Base-by-base conservation (phyloP, 108 stramenopile genomes). In the Cyclostephanos tholiformis region DNA sequence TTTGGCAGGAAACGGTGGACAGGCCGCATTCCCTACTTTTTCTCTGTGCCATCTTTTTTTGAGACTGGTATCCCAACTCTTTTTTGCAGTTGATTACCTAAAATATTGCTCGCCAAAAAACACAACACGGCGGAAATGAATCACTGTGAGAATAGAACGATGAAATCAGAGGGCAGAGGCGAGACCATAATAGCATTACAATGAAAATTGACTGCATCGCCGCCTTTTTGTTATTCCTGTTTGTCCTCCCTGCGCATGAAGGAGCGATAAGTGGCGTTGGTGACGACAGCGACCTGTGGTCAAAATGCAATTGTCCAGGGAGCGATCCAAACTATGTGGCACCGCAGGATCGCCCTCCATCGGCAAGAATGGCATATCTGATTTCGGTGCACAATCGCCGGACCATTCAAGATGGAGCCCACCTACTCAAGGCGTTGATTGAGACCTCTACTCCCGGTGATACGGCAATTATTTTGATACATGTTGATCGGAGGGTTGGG, bases 361-460 rank as follows among this genome's bases (percentile, higher is more conserved):
- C 72, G 12, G 87, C 87, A 23, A 64, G 80, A 35, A 87, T 96
- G 55, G 90, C 90, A 22, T 96, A 92, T 70, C 72, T 96, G 36
- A 79, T 96, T 57, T 57, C 71, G n/a, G 74, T 92, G 4, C 95
- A 96, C 83, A 92, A 93, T 63, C 59, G 83, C 29, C 87, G 91
- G 4, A 96, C 95, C 19, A 57, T 92, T 25, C 56, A 86, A 10
- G 92, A 93, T 69, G 89, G 87, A 16, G 68, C 83, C 2, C 68
- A 81, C 56, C 60, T 94, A 19, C 74, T 96, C 35, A 90, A 86
- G 39, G 82, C 88, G 19, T 72, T 96, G 52, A 86, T 86, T 13
- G 85, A 90, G 61, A 78, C 88, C 0, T 73, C 67, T 22, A 30
- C 50, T 65, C 60, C 63, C 2, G 79, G 79, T 13, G 61, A 80